Evolutionary conservation across 441 rosid species (phyloP).

Genomic region (Bocquillonia castaneifolia): DNA sequence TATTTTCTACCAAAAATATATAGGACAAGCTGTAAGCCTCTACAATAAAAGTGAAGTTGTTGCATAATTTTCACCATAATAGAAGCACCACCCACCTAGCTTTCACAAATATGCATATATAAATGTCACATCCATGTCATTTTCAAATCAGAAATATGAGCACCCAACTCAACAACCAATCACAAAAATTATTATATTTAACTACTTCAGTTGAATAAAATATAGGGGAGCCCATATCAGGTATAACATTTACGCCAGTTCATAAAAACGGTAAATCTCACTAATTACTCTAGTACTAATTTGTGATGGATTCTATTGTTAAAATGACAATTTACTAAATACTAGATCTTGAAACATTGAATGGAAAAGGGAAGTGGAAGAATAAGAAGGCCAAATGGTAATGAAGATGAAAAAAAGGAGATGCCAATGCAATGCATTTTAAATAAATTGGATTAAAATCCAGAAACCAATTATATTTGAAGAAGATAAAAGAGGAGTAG

Average conservation of each 20-base stretch:
- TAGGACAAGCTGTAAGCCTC: not conserved
- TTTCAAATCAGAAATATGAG: not conserved
- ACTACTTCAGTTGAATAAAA: constrained; percentile 3
- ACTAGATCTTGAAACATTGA: too few relatives aligned
- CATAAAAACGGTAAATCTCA: not conserved
- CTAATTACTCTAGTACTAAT: too few relatives aligned
- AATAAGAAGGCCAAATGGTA: too few relatives aligned
- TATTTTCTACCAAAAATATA: too few relatives aligned
- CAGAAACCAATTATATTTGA: too few relatives aligned
- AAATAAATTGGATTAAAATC: too few relatives aligned
- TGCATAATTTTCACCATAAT: not conserved
- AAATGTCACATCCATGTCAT: not conserved
- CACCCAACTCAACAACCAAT: constrained; percentile 2
- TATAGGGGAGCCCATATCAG: not conserved
- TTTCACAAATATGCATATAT: not conserved
- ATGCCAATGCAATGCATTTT: too few relatives aligned
- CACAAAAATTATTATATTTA: not conserved
- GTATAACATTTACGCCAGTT: not conserved
- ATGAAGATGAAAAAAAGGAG: too few relatives aligned
- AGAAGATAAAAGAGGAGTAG: not conserved
- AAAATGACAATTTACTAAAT: too few relatives aligned
- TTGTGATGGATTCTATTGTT: too few relatives aligned
- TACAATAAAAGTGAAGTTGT: not conserved
- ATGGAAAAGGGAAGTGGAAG: too few relatives aligned
- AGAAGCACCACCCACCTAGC: constrained; percentile 5